These are phyloP conservation scores for Chloranthus sessilifolius DNA, from an alignment of 164 flowering plant species.

Conservation along the genomic window DNA sequence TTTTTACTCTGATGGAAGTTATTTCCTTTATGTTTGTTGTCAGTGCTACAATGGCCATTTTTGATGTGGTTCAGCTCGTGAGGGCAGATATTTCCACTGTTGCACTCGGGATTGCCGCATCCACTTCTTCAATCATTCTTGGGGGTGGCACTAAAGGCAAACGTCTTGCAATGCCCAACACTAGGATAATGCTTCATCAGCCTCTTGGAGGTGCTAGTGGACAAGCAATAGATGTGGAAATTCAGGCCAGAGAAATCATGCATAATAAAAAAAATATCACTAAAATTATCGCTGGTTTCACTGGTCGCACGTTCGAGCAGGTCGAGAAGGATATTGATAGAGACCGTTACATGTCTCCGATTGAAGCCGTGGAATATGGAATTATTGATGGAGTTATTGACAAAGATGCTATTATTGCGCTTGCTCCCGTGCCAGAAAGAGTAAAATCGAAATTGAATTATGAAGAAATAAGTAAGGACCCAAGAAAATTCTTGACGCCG, in stretches of 20 bases:
- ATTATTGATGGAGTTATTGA: slow-evolving; percentile 86
- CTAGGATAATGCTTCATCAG: slow-evolving; percentile 90
- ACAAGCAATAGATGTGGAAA: slow-evolving; percentile 73
- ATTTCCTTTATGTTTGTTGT: slow-evolving; percentile 1
- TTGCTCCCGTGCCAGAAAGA: slow-evolving; percentile 68
- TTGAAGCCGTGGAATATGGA: slow-evolving; percentile 93
- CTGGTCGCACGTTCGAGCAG: slow-evolving; percentile 72
- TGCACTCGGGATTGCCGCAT: slow-evolving; percentile 90
- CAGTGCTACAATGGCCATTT: slow-evolving; percentile 94
- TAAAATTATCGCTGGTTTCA: slow-evolving; percentile 48
- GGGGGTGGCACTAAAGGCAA: slow-evolving; percentile 97
- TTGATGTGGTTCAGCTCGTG: slow-evolving; percentile 80
- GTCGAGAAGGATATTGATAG: slow-evolving; percentile 86
- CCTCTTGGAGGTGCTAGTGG: slow-evolving; percentile 95
- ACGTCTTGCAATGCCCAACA: slow-evolving; percentile 93
- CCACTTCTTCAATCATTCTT: slow-evolving; percentile 84
- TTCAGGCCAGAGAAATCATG: slow-evolving; percentile 78
- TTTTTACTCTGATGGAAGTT: background rate
- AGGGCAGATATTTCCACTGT: slow-evolving; percentile 92
- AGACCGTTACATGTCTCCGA: slow-evolving; percentile 92
- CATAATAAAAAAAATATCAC: slow-evolving; percentile 68
- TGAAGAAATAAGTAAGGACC: slow-evolving; percentile 54
- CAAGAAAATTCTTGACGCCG: slow-evolving; percentile 67
- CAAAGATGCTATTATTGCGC: slow-evolving; percentile 70
- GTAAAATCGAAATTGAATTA: slow-evolving; percentile 47